Percentiles rank a stretch among this genome's conserved stretches.
These are phyloP conservation scores for Cyclotella distinguenda DNA, from an alignment of 108 stramenopile genomes.

Conservation along the genomic window DNA sequence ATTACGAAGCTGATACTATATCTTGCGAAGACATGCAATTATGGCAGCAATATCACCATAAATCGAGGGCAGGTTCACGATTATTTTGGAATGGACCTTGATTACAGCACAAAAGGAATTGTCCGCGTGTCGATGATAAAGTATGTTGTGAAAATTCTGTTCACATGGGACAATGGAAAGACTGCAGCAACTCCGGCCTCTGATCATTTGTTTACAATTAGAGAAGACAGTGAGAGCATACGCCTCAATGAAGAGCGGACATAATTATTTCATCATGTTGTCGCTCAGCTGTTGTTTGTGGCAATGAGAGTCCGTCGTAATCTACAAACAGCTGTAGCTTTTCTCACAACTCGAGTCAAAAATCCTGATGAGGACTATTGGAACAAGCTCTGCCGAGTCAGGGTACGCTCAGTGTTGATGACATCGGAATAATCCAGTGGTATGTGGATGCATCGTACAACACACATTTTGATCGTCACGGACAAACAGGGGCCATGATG, in stretches of 20 bases:
- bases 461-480: neutral
- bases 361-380: neutral
- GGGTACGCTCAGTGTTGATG: neutral
- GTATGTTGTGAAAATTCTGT: neutral
- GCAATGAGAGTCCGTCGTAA: too few species aligned
- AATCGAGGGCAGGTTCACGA: neutral
- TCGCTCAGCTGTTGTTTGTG: too few species aligned
- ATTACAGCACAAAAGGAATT: neutral
- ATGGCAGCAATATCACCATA: neutral
- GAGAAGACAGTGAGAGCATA: neutral
- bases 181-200: neutral
- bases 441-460: constrained; percentile 2
- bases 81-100: constrained; percentile 1
- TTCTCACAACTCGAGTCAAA: neutral
- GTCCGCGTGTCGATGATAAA: neutral
- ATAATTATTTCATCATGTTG: neutral
- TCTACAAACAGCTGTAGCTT: neutral
- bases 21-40: neutral
- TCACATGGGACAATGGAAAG: neutral
- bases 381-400: neutral
- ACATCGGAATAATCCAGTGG: neutral
- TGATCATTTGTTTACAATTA: neutral
- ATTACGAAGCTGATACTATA: neutral
- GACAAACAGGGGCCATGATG: constrained; percentile 2
- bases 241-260: neutral